phyloP scores from a whole-genome alignment of 2,329 filamentous ascomycete species.

The Hypoxylon sp. region DNA sequence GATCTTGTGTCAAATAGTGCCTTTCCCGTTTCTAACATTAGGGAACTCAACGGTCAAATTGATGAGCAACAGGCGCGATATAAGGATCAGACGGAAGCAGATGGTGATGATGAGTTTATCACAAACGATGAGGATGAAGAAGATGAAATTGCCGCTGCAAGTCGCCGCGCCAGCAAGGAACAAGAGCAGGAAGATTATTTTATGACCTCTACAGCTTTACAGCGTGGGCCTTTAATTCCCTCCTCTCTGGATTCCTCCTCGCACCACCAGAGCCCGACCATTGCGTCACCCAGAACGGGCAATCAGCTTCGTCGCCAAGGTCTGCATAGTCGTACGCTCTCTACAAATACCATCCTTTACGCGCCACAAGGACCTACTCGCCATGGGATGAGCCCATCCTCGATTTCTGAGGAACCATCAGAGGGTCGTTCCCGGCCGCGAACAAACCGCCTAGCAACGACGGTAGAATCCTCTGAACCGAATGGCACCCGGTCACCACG shows the following conservation, averaged over 20 bases:
- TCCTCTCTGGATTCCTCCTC: slow-evolving; percentile 53
- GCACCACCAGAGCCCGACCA: slow-evolving; percentile 49
- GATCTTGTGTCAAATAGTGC: slow-evolving; percentile 68
- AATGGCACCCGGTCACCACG: slow-evolving; percentile 64
- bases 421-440: slow-evolving; percentile 55
- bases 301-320: slow-evolving; percentile 57
- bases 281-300: slow-evolving; percentile 54
- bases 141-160: slow-evolving; percentile 64
- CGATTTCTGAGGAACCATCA: slow-evolving; percentile 59
- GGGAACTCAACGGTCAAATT: slow-evolving; percentile 54
- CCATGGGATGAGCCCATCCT: slow-evolving; percentile 58
- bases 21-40: slow-evolving; percentile 50
- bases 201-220: slow-evolving; percentile 63
- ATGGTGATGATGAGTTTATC: slow-evolving; percentile 91
- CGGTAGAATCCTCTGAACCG: slow-evolving; percentile 57
- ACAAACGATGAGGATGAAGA: slow-evolving; percentile 82
- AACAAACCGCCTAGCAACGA: slow-evolving; percentile 57
- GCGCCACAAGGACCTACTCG: slow-evolving; percentile 71
- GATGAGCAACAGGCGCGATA: slow-evolving; percentile 64
- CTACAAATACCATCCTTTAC: slow-evolving; percentile 87
- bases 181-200: slow-evolving; percentile 68
- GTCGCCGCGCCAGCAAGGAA: slow-evolving; percentile 47
- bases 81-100: slow-evolving; percentile 81
- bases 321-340: slow-evolving; percentile 79
- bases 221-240: slow-evolving; percentile 56